Conservation (phyloP, 768 basidiomycete species). For the Tubosaeta sp. region DNA sequence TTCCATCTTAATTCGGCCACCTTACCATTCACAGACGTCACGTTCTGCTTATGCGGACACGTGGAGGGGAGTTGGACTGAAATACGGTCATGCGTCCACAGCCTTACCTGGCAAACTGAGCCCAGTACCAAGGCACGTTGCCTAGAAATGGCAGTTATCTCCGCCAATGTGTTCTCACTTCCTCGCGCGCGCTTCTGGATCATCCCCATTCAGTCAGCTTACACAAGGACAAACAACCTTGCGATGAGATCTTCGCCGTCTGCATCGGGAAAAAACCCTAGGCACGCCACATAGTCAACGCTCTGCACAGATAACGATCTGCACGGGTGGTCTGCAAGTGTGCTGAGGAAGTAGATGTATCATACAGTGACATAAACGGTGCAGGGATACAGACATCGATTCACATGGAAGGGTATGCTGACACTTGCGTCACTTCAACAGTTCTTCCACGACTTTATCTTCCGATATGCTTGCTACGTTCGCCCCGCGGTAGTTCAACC, state of each 20-base stretch:
- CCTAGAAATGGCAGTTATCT: background rate
- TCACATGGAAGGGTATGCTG: conserved; percentile 26
- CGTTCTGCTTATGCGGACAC: background rate
- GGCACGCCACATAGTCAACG: conserved; percentile 2
- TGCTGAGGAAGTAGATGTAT: conserved; percentile 14
- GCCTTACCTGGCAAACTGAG: background rate
- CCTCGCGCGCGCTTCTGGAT: background rate
- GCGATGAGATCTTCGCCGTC: conserved; percentile 7
- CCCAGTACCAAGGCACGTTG: background rate
- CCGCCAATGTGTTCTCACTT: background rate
- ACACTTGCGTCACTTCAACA: conserved; percentile 52
- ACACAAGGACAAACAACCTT: conserved; percentile 4
- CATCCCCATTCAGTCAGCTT: conserved; percentile 1
- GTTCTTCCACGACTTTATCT: conserved; percentile 81
- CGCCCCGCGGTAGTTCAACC: conserved; percentile 82
- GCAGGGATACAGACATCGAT: conserved; percentile 23
- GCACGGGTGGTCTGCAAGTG: conserved; percentile 11
- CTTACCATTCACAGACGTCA: conserved; percentile 8
- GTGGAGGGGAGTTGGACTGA: background rate
- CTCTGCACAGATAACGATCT: conserved; percentile 13
- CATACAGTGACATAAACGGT: conserved; percentile 23
- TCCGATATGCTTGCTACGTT: conserved; percentile 79
- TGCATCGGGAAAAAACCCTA: conserved; percentile 2
- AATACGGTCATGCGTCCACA: conserved; percentile 1
- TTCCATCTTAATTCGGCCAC: conserved; percentile 5